Percentiles rank a stretch among this genome's conserved stretches.
phyloP scores from a whole-genome alignment of 192 early-diverging fungal genomes.

The Backusella liffmaniae region DNA sequence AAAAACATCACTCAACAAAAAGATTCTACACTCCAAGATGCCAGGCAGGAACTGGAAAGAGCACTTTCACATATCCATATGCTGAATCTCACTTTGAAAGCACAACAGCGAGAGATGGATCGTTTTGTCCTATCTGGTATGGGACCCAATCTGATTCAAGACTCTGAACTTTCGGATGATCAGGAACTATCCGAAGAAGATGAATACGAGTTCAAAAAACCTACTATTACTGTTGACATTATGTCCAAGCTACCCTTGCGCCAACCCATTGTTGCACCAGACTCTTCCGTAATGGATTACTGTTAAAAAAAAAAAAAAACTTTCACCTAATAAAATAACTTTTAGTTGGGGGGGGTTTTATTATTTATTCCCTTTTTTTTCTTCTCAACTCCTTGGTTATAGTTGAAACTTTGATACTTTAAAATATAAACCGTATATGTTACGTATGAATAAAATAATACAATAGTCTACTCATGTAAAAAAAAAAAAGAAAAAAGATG shows the following conservation, averaged over 20 bases:
- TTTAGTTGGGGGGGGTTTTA: neutral
- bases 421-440: neutral
- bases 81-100: conserved; percentile 19
- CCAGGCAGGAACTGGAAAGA: conserved; percentile 36
- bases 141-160: conserved; percentile 18
- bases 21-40: conserved; percentile 25
- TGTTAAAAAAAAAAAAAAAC: neutral
- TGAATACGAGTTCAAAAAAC: neutral
- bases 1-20: conserved; percentile 33
- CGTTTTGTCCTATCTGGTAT: neutral
- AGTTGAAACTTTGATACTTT: neutral
- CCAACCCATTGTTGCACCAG: neutral
- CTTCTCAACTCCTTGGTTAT: neutral
- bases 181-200: conserved; percentile 32
- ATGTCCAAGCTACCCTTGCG: conserved; percentile 26
- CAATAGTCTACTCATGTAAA: neutral
- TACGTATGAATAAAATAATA: neutral
- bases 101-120: conserved; percentile 12
- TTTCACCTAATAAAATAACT: neutral
- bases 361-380: neutral
- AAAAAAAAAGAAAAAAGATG: neutral
- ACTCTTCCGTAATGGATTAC: neutral
- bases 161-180: conserved; percentile 20
- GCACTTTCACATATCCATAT: conserved; percentile 33
- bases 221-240: conserved; percentile 2